Evolutionary conservation across 495 filamentous ascomycete species (phyloP), one percentile per base, ranked within the genome.

Genomic region (Tuber magnatum): DNA sequence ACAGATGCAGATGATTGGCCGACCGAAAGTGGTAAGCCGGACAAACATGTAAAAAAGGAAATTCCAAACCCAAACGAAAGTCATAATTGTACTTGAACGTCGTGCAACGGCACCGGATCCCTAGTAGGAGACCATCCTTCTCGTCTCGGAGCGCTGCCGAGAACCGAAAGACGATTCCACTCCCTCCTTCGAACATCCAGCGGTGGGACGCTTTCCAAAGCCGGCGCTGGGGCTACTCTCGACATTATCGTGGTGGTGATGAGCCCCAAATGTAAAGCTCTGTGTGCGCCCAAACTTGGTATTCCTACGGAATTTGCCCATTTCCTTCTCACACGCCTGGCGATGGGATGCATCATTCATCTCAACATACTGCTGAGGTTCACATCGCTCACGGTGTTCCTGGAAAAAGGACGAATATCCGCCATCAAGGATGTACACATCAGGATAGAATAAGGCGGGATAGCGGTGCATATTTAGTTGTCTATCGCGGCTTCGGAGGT

Each of bases 341-440:
- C 92, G 91, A 83, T 98, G 94, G 83, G 94, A 91, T 78, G 94
- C 90, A 77, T 90, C 92, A 72, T 88, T 90, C 96, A 99, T 99
- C 84, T 94, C 92, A 41, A 98, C 92, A 80, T 99, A 99, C 76
- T 94, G 92, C 81, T 97, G 94, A 14, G 95, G 95, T 74, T 89
- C 93, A 85, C 96, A 99, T 68, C 93, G 89, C 18, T 87, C 84
- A 68, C 90, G 89, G 82, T 97, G 88, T 72, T 92, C 85, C 22
- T 87, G 83, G 84, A 94, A 99, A 86, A 99, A 99, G 1, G 90
- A 87, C 82, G 92, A 97, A 84, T 99, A 99, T 35, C 96, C 96
- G 68, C 96, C 96, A 68, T 98, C 93, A 40, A 99, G 87, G 80
- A 99, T 95, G 84, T 98, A 99, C 72, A 98, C 88, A 79, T 99